A percentile compares a stretch with the other conserved stretches of the same genome.
These are phyloP conservation scores for Rhodotorula paludigena DNA, from an alignment of 768 basidiomycete genomes.

Conservation along the genomic window DNA sequence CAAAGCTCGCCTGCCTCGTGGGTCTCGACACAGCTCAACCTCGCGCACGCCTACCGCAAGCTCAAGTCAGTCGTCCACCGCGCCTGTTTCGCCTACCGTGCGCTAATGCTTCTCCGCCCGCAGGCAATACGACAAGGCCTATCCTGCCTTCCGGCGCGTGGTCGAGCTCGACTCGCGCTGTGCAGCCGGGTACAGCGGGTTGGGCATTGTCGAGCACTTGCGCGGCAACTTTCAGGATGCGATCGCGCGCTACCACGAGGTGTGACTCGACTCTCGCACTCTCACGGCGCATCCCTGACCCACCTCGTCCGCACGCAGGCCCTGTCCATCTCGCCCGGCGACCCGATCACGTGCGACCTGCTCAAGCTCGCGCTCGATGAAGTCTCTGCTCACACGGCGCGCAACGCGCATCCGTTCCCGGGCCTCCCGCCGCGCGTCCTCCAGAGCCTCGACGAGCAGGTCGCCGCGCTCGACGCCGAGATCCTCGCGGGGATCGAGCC, in stretches of 20 bases:
- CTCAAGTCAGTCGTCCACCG: slow-evolving; percentile 25
- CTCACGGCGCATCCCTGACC: background rate
- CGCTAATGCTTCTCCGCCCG: too few species aligned
- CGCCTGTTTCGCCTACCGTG: too few species aligned
- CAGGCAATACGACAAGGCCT: slow-evolving; percentile 60
- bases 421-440: slow-evolving; percentile 21
- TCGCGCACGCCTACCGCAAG: slow-evolving; percentile 82
- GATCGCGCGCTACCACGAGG: slow-evolving; percentile 89
- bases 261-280: slow-evolving; percentile 46
- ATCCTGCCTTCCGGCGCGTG: slow-evolving; percentile 67
- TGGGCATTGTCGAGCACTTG: slow-evolving; percentile 83
- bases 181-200: slow-evolving; percentile 71
- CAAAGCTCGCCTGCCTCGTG: slow-evolving; percentile 79
- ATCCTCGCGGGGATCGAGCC: background rate
- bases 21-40: slow-evolving; percentile 84
- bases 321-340: slow-evolving; percentile 23
- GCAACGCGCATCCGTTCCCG: slow-evolving; percentile 21
- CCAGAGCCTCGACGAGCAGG: slow-evolving; percentile 22
- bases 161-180: slow-evolving; percentile 82
- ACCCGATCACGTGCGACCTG: slow-evolving; percentile 29
- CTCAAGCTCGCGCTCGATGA: slow-evolving; percentile 30
- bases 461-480: slow-evolving; percentile 28
- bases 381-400: slow-evolving; percentile 1
- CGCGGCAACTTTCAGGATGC: slow-evolving; percentile 68
- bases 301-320: background rate